Percentiles rank a stretch among this genome's conserved stretches.
Evolutionary conservation across 1,139 yeast genomes (phyloP).

Genomic region (Kurtzmaniella quercitrusa): DNA sequence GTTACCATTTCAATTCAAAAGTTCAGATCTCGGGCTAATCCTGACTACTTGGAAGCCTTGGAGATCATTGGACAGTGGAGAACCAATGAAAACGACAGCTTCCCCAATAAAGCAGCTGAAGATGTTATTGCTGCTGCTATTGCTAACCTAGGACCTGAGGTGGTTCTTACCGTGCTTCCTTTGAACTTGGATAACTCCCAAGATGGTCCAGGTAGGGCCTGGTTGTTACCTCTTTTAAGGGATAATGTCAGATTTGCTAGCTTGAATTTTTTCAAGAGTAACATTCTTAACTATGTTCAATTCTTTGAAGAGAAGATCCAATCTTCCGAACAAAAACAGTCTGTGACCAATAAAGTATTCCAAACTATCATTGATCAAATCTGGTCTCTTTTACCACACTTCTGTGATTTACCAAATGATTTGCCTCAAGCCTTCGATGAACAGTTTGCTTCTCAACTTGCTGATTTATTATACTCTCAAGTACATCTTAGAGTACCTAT

Average conservation of each 20-base stretch:
- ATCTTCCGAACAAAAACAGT: constrained; percentile 43
- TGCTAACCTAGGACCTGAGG: constrained; percentile 80
- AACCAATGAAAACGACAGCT: constrained; percentile 64
- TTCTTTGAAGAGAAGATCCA: constrained; percentile 49
- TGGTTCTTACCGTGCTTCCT: constrained; percentile 70
- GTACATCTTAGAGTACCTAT: constrained; percentile 73
- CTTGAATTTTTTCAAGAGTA: constrained; percentile 55
- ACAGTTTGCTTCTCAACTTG: constrained; percentile 69
- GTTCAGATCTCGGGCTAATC: constrained; percentile 65
- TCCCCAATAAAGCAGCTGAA: constrained; percentile 79
- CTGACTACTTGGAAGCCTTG: constrained; percentile 63
- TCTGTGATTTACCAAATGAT: constrained; percentile 84
- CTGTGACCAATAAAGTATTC: constrained; percentile 70
- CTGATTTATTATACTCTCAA: constrained; percentile 70
- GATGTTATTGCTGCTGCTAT: constrained; percentile 75
- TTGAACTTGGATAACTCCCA: constrained; percentile 51
- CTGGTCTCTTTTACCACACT: constrained; percentile 88
- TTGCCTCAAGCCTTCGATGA: constrained; percentile 60
- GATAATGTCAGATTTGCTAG: constrained; percentile 76
- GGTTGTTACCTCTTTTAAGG: constrained; percentile 90
- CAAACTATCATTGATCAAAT: constrained; percentile 84
- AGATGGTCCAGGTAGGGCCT: constrained; percentile 72
- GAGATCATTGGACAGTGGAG: constrained; percentile 84
- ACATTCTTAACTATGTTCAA: constrained; percentile 65
- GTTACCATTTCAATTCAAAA: constrained; percentile 61